Conservation (phyloP, 2,329 filamentous ascomycete genomes). For the Colletotrichum limetticola region DNA sequence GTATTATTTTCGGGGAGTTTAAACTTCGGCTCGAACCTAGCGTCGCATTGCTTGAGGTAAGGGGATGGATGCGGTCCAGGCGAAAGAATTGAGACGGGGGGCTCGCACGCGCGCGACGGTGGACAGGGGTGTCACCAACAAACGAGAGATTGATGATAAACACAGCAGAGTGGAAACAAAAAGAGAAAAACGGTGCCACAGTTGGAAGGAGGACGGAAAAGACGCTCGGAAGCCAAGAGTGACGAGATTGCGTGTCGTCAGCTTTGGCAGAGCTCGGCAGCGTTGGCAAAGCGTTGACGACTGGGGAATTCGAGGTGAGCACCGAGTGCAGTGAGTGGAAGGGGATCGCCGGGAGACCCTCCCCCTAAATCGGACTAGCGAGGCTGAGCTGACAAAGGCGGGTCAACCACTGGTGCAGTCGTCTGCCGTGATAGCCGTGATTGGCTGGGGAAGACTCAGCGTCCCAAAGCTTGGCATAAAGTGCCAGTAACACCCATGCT, state of each 20-base stretch:
- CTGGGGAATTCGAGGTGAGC: conserved; percentile 18
- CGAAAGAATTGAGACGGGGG: neutral
- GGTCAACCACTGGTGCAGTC: neutral
- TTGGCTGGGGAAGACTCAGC: neutral
- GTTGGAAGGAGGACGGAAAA: neutral
- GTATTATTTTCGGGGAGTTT: conserved; percentile 5
- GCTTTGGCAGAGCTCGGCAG: conserved; percentile 16
- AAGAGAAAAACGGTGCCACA: neutral
- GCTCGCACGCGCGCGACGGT: neutral
- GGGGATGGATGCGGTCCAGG: neutral
- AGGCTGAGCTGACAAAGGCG: conserved; percentile 34
- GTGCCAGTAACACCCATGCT: neutral
- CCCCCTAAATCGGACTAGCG: conserved; percentile 34
- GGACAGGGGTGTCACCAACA: neutral
- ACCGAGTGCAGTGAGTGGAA: neutral
- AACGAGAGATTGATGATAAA: neutral
- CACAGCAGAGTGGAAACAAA: neutral
- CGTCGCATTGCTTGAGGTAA: conserved; percentile 29
- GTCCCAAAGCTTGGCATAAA: conserved; percentile 32
- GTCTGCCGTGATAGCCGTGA: conserved; percentile 27
- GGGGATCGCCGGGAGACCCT: conserved; percentile 22
- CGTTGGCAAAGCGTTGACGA: conserved; percentile 5
- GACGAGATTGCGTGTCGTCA: conserved; percentile 34
- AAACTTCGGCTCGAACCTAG: conserved; percentile 29
- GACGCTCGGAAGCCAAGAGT: conserved; percentile 27